A percentile compares a stretch with the other conserved stretches of the same genome.
These are phyloP conservation scores for Brassica nigra DNA, from an alignment of 345 rosid genomes.

Conservation along the genomic window DNA sequence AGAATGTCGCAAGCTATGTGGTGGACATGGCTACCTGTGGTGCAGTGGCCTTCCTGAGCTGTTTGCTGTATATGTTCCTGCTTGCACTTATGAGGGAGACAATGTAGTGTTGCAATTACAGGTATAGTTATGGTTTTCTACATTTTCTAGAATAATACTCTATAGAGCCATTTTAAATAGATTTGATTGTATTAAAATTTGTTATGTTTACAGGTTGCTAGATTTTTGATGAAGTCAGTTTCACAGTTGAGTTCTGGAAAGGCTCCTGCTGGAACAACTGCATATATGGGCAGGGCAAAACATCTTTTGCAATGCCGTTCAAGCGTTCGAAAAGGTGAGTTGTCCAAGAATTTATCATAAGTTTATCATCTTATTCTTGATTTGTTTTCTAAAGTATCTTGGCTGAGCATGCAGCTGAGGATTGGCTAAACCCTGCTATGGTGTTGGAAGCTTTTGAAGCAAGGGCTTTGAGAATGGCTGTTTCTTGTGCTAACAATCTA, in stretches of 20 bases:
- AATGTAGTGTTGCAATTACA: constrained; percentile 82
- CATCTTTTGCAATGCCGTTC: constrained; percentile 66
- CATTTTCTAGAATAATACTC: neutral
- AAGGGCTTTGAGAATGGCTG: constrained; percentile 75
- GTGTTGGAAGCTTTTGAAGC: constrained; percentile 86
- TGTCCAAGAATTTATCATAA: neutral
- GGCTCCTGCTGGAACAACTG: constrained; percentile 74
- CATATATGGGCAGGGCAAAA: constrained; percentile 67
- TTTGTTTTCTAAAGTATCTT: neutral
- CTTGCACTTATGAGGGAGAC: constrained; percentile 96
- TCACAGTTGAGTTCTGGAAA: constrained; percentile 72
- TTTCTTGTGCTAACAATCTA: constrained; percentile 68
- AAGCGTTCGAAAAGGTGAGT: constrained; percentile 56
- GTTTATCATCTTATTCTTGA: neutral
- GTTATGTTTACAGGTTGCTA: constrained; percentile 60
- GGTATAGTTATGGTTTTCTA: constrained; percentile 40
- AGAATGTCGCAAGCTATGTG: constrained; percentile 93
- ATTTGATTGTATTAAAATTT: neutral
- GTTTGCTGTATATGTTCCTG: constrained; percentile 85
- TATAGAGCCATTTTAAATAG: neutral
- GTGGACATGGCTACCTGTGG: constrained; percentile 93
- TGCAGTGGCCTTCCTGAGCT: constrained; percentile 91
- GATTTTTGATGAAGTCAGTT: constrained; percentile 82
- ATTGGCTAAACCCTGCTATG: constrained; percentile 73
- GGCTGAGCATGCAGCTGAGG: constrained; percentile 56